These are phyloP conservation scores for Skeletonema marinoi DNA, from an alignment of 108 stramenopile genomes.

Conservation along the genomic window DNA sequence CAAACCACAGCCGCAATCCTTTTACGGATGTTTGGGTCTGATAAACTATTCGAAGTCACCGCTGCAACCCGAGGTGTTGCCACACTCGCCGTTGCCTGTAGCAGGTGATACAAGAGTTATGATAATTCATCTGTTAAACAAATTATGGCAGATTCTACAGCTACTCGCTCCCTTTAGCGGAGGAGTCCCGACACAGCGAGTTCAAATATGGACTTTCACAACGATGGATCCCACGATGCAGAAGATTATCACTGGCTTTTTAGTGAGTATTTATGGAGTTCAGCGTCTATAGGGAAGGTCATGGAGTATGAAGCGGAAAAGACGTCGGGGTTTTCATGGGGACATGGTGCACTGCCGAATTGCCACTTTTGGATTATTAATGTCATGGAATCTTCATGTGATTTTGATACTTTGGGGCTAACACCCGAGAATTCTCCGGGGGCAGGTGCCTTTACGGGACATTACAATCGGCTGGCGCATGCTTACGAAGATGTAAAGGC, in stretches of 20 bases:
- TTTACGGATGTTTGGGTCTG: too few relatives aligned
- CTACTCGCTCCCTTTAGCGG: too few relatives aligned
- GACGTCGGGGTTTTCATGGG: conserved; percentile 5
- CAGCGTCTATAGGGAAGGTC: conserved; percentile 3
- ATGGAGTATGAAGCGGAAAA: conserved; percentile 29
- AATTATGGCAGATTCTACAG: too few relatives aligned
- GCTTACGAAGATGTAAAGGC: conserved; percentile 35
- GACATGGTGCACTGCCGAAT: conserved; percentile 22
- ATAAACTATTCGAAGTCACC: too few relatives aligned
- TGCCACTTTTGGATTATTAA: conserved; percentile 41
- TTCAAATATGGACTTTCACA: conserved; percentile 55
- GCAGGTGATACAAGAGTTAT: too few relatives aligned
- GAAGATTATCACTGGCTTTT: conserved; percentile 47
- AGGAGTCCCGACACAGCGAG: too few relatives aligned
- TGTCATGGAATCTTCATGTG: not conserved
- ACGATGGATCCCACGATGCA: not conserved
- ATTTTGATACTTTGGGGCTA: conserved; percentile 29
- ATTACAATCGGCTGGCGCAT: conserved; percentile 46
- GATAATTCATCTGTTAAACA: too few relatives aligned
- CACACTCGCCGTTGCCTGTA: too few relatives aligned
- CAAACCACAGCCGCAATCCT: too few relatives aligned
- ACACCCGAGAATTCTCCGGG: conserved; percentile 46
- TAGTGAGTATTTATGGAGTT: conserved; percentile 58
- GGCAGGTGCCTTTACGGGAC: conserved; percentile 68
- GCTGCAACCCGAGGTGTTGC: too few relatives aligned